A percentile compares a stretch with the other conserved stretches of the same genome.
Evolutionary conservation across 306 rosid genomes (phyloP).

Genomic region (Pyrus betulifolia): DNA sequence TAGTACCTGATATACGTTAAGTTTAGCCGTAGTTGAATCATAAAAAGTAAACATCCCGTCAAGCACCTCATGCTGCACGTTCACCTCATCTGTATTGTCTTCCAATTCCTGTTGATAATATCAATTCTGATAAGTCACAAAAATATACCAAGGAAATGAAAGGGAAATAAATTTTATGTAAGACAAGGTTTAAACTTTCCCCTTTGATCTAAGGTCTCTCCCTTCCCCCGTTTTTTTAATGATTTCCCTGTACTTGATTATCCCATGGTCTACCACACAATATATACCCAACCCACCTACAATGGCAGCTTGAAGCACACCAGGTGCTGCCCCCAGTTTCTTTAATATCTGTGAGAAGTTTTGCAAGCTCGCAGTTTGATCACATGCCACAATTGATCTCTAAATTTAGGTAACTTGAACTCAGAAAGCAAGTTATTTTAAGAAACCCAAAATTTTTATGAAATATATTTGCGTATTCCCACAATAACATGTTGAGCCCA

Average conservation of each 20-base stretch:
- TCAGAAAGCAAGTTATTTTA: not conserved
- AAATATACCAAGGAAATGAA: not conserved
- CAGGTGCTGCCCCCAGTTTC: not conserved
- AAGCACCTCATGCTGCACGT: slow-evolving; percentile 70
- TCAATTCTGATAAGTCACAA: not conserved
- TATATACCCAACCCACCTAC: not conserved
- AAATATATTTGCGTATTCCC: not conserved
- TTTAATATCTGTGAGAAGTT: not conserved
- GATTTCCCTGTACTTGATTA: not conserved
- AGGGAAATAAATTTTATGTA: not conserved
- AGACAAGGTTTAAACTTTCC: not conserved
- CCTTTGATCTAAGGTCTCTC: not conserved
- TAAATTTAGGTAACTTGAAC: not conserved
- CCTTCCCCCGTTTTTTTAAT: not conserved
- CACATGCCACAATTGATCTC: not conserved
- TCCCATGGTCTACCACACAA: not conserved
- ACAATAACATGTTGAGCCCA: not conserved
- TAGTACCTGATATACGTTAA: slow-evolving; percentile 80
- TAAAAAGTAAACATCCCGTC: slow-evolving; percentile 89
- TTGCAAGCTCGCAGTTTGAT: not conserved
- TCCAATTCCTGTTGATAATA: slow-evolving; percentile 63
- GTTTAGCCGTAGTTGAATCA: slow-evolving; percentile 57
- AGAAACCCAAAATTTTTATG: not conserved
- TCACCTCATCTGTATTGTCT: slow-evolving; percentile 74
- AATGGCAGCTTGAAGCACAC: not conserved